A percentile compares a stretch with the other conserved stretches of the same genome.
These are phyloP conservation scores for Rhynchospora tenuis DNA, from an alignment of 176 grass and related monocot genomes.

Conservation along the genomic window DNA sequence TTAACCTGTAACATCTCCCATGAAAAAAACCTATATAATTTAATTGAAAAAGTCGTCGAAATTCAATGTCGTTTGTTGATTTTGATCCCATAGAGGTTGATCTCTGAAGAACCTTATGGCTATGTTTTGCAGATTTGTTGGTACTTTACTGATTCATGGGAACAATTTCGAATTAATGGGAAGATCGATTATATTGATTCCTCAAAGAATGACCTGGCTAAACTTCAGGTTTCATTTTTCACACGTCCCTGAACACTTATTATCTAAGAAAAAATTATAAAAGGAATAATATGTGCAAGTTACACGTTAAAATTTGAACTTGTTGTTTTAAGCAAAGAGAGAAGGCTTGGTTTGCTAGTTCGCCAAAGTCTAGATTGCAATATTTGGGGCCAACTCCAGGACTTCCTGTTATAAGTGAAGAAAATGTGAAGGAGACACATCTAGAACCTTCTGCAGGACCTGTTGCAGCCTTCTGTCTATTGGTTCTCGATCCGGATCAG, in stretches of 20 bases:
- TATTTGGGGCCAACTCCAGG: conserved; percentile 70
- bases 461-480: conserved; percentile 64
- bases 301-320: not conserved
- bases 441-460: conserved; percentile 59
- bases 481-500: conserved; percentile 81
- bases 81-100: not conserved
- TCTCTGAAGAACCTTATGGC: not conserved
- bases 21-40: not conserved
- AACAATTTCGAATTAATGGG: conserved; percentile 84
- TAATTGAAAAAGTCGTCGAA: not conserved
- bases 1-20: not conserved
- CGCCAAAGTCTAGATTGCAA: conserved; percentile 66
- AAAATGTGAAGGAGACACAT: conserved; percentile 35
- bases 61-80: not conserved
- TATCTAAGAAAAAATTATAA: not conserved
- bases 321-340: conserved; percentile 54
- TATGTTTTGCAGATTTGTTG: conserved; percentile 67
- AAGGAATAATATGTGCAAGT: not conserved
- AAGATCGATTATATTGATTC: conserved; percentile 62
- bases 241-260: not conserved
- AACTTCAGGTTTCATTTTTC: conserved; percentile 64
- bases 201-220: conserved; percentile 38
- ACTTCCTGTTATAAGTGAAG: conserved; percentile 47
- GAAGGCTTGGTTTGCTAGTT: conserved; percentile 76
- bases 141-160: conserved; percentile 93